These are phyloP conservation scores for Graphium sp. DNA, from an alignment of 2,329 filamentous ascomycete genomes.

Conservation along the genomic window DNA sequence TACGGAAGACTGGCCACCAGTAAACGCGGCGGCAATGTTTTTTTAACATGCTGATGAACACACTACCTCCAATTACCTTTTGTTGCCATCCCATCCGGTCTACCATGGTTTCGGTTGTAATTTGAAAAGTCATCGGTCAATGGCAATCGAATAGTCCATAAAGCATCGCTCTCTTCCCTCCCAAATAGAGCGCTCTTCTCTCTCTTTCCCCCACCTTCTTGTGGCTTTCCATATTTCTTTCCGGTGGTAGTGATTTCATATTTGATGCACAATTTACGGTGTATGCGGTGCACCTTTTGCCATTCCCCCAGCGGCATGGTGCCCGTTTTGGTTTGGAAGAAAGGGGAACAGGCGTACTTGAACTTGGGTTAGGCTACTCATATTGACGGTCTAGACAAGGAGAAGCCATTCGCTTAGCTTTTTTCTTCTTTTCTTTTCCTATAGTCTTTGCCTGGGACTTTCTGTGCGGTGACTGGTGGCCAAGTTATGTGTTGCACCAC, in stretches of 20 bases:
- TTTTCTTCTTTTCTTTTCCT: not conserved
- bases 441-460: no score
- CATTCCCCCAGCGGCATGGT: not conserved
- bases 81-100: conserved; percentile 5
- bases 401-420: not conserved
- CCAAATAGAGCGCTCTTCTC: no score
- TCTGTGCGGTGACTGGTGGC: no score
- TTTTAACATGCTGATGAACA: not conserved
- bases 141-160: conserved; percentile 38
- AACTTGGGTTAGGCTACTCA: not conserved
- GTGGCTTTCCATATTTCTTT: conserved; percentile 11
- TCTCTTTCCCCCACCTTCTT: conserved; percentile 15
- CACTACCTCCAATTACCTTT: conserved; percentile 5
- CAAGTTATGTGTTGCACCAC: no score
- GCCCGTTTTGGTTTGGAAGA: not conserved
- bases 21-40: not conserved
- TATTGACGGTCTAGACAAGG: not conserved
- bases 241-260: no score
- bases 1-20: conserved; percentile 38
- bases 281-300: conserved; percentile 1
- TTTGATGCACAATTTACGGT: no score
- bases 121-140: conserved; percentile 35
- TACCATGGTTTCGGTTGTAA: conserved; percentile 38
- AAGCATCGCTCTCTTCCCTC: conserved; percentile 15
- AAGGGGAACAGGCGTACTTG: not conserved